Conservation (phyloP, 1,284 basidiomycete genomes). For the Caloboletus inedulis region DNA sequence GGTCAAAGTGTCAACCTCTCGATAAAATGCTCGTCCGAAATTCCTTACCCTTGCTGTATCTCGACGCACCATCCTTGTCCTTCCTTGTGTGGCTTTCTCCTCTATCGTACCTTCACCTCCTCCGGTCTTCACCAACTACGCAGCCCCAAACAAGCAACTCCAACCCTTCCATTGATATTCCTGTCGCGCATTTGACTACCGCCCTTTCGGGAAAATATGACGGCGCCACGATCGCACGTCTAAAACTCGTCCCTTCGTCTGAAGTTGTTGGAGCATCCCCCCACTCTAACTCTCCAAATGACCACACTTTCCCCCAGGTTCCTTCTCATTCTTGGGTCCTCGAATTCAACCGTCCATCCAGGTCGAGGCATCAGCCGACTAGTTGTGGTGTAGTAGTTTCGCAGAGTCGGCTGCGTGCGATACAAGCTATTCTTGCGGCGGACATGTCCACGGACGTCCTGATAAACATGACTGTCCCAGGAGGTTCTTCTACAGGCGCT, state of each 20-base stretch:
- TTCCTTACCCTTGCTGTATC: conserved; percentile 64
- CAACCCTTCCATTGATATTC: conserved; percentile 43
- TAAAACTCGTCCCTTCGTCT: conserved; percentile 45
- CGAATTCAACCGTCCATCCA: conserved; percentile 56
- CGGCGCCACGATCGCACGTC: conserved; percentile 56
- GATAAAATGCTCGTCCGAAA: conserved; percentile 35
- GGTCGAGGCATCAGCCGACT: conserved; percentile 36
- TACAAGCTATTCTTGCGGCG: conserved; percentile 23
- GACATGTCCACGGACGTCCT: conserved; percentile 26
- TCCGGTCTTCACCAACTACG: conserved; percentile 37
- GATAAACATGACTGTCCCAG: conserved; percentile 23
- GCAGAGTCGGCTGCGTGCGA: conserved; percentile 64
- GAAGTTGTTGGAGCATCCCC: conserved; percentile 12
- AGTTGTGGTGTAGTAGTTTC: conserved; percentile 61
- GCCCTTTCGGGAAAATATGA: conserved; percentile 40
- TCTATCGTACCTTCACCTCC: conserved; percentile 58
- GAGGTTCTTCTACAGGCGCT: conserved; percentile 11
- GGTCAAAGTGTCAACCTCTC: conserved; percentile 24
- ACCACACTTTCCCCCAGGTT: conserved; percentile 20
- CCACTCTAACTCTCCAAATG: conserved; percentile 21
- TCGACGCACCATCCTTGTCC: conserved; percentile 62
- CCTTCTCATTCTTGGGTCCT: conserved; percentile 57
- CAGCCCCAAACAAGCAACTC: conserved; percentile 11
- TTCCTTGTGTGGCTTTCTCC: conserved; percentile 71
- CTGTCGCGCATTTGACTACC: conserved; percentile 46